These are phyloP conservation scores for Globisporangium emineosum DNA, from an alignment of 352 stramenopile genomes.

Conservation along the genomic window DNA sequence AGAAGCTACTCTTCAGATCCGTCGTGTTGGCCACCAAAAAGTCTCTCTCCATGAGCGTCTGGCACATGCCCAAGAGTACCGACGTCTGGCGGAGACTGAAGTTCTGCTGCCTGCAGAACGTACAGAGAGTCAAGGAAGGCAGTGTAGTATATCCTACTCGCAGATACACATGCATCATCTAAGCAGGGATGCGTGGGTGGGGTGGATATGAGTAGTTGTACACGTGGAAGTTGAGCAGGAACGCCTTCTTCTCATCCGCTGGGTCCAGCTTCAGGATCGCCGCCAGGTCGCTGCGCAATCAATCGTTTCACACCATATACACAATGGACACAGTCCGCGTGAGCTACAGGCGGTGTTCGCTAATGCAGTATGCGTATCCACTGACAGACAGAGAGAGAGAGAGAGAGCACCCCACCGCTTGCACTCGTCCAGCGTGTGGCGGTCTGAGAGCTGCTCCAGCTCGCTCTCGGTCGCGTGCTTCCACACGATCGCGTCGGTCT, in stretches of 20 bases:
- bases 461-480: constrained; percentile 41
- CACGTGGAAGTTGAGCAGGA: constrained; percentile 53
- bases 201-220: constrained; percentile 70
- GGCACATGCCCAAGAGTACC: constrained; percentile 62
- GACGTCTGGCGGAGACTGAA: constrained; percentile 60
- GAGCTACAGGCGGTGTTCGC: background rate
- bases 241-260: constrained; percentile 33
- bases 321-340: background rate
- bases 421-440: constrained; percentile 53
- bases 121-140: constrained; percentile 16
- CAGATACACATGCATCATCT: background rate
- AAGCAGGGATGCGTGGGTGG: background rate
- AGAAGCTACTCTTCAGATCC: constrained; percentile 49
- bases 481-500: constrained; percentile 65
- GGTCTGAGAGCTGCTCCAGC: constrained; percentile 31
- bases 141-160: background rate
- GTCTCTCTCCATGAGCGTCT: constrained; percentile 63
- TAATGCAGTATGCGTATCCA: background rate
- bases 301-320: background rate
- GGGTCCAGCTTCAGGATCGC: constrained; percentile 49
- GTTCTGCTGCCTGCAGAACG: constrained; percentile 64
- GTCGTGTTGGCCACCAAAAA: constrained; percentile 41
- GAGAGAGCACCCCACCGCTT: constrained; percentile 29
- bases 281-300: constrained; percentile 31
- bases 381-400: no score